Conservation (phyloP, 768 basidiomycete species). For the Leucocoprinus sp. region DNA sequence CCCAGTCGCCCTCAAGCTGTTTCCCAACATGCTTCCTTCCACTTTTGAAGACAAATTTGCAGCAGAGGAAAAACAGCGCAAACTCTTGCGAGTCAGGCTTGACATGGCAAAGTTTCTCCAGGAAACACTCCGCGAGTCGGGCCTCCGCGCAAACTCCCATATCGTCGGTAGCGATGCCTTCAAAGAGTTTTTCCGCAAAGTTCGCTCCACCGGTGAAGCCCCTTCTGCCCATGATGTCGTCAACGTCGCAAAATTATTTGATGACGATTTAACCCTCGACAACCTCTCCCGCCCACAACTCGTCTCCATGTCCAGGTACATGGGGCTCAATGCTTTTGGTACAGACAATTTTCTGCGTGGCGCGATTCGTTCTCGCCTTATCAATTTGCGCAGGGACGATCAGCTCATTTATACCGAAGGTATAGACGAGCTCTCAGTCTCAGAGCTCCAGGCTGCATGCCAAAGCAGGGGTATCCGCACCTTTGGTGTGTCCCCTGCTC, state of each 20-base stretch:
- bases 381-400: constrained; percentile 84
- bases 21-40: constrained; percentile 98
- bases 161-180: constrained; percentile 94
- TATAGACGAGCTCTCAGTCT: constrained; percentile 81
- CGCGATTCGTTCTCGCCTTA: constrained; percentile 75
- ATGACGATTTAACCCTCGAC: constrained; percentile 96
- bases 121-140: constrained; percentile 92
- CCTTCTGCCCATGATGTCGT: constrained; percentile 85
- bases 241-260: constrained; percentile 93
- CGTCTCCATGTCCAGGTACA: constrained; percentile 94
- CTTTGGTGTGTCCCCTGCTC: constrained; percentile 75
- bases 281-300: constrained; percentile 98
- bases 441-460: constrained; percentile 88
- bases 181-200: constrained; percentile 99
- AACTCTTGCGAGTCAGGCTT: constrained; percentile 85
- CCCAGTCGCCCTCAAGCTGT: constrained; percentile 92
- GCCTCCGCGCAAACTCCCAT: constrained; percentile 85
- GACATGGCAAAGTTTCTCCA: constrained; percentile 99
- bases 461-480: constrained; percentile 93
- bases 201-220: constrained; percentile 90
- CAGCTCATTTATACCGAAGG: constrained; percentile 88
- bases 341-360: constrained; percentile 98
- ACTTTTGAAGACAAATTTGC: constrained; percentile 98
- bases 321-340: constrained; percentile 97
- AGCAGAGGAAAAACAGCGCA: constrained; percentile 95